Evolutionary conservation across 2,329 filamentous ascomycete genomes (phyloP).

Genomic region (Orbilia brochopaga): DNA sequence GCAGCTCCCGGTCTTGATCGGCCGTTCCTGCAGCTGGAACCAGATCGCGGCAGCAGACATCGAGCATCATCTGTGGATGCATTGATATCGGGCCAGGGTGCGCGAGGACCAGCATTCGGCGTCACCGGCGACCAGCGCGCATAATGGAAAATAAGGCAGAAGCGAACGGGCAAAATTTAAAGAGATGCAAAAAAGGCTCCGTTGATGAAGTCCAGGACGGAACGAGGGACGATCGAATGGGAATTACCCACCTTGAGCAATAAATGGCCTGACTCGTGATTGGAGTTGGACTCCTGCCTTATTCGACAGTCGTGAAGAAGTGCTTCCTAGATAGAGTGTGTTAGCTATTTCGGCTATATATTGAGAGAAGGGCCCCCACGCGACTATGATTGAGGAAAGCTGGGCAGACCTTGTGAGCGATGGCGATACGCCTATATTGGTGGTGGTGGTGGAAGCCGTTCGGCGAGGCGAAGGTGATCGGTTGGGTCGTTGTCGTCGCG

Average conservation of each 20-base stretch:
- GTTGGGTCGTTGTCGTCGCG: no score
- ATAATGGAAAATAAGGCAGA: not conserved
- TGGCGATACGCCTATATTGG: not conserved
- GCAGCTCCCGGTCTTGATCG: not conserved
- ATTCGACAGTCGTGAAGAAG: not conserved
- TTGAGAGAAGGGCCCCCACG: no score
- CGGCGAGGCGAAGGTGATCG: no score
- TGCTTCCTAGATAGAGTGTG: no score
- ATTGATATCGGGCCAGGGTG: not conserved
- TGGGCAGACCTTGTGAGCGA: no score
- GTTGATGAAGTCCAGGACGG: constrained; percentile 1
- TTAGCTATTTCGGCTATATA: no score
- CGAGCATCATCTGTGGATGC: not conserved
- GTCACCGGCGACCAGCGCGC: not conserved
- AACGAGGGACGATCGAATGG: not conserved
- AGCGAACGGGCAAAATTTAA: constrained; percentile 1
- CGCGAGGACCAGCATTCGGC: not conserved
- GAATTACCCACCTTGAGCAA: not conserved
- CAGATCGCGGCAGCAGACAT: constrained; percentile 1
- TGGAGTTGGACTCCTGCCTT: not conserved
- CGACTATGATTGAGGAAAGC: no score
- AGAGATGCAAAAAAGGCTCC: constrained; percentile 3
- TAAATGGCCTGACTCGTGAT: not conserved
- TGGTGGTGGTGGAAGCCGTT: not conserved
- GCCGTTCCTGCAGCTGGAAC: not conserved